Conservation (phyloP, 352 stramenopile species). For the Phytophthora sojae region DNA sequence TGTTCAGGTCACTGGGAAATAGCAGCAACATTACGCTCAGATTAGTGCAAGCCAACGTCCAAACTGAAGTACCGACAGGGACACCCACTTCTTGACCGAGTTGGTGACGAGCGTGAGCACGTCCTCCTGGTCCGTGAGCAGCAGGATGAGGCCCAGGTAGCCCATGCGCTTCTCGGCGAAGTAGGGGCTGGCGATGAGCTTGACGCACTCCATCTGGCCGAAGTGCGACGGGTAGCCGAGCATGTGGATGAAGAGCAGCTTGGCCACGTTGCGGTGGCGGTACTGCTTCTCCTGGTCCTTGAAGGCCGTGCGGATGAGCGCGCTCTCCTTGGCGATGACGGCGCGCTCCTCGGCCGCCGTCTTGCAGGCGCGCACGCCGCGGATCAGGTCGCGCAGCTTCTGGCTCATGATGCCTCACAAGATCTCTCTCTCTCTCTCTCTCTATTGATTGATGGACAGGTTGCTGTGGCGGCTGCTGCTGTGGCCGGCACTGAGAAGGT, state of each 20-base stretch:
- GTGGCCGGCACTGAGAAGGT: too few relatives aligned
- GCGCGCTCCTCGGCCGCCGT: constrained; percentile 98
- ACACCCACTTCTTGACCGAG: constrained; percentile 96
- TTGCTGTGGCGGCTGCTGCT: too few relatives aligned
- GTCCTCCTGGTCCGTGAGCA: constrained; percentile 98
- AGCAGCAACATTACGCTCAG: background rate
- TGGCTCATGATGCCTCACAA: constrained; percentile 90
- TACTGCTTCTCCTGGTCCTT: constrained; percentile 98
- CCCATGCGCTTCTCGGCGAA: constrained; percentile 99
- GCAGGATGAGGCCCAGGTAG: constrained; percentile 97
- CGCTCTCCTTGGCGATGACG: constrained; percentile 99
- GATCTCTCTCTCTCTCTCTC: too few relatives aligned
- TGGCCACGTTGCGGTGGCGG: constrained; percentile 99
- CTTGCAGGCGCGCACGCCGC: constrained; percentile 98
- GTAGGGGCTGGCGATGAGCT: constrained; percentile 98
- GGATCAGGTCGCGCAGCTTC: constrained; percentile 98
- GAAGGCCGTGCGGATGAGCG: constrained; percentile 99
- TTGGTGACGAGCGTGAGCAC: constrained; percentile 99
- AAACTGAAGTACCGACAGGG: background rate
- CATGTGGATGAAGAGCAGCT: constrained; percentile 99
- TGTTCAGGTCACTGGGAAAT: constrained; percentile 90
- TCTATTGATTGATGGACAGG: too few relatives aligned
- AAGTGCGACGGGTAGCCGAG: constrained; percentile 99
- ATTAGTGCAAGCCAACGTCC: background rate
- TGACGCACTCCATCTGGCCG: constrained; percentile 99